These are phyloP conservation scores for Myrica gale DNA, from an alignment of 306 rosid genomes.

Conservation along the genomic window DNA sequence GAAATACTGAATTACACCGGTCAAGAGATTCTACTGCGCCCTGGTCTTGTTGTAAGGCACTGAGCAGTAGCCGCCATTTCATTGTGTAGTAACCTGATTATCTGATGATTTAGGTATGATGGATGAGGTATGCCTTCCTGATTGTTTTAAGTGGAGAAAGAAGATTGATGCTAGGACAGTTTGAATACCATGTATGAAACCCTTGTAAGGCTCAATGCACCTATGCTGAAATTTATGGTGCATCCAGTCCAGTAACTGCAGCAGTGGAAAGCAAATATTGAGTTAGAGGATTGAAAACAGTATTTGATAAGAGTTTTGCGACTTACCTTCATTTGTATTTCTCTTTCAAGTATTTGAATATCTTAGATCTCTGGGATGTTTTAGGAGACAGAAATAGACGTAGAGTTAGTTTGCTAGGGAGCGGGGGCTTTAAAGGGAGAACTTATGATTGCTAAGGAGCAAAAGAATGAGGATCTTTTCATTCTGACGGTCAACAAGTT, in stretches of 20 bases:
- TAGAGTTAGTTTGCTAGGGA: slow-evolving; percentile 39
- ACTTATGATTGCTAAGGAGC: slow-evolving; percentile 36
- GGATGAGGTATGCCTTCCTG: slow-evolving; percentile 20
- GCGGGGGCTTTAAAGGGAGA: slow-evolving; percentile 21
- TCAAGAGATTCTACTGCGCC: background rate
- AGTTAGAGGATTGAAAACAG: slow-evolving; percentile 32
- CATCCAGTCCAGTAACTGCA: slow-evolving; percentile 91
- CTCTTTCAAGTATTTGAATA: slow-evolving; percentile 37
- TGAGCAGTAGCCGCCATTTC: background rate
- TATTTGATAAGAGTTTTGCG: slow-evolving; percentile 28
- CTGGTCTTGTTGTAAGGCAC: background rate
- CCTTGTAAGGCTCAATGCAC: slow-evolving; percentile 62
- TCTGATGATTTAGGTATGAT: background rate
- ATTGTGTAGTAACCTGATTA: background rate
- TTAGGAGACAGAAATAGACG: slow-evolving; percentile 35
- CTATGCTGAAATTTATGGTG: slow-evolving; percentile 69
- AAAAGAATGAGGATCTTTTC: slow-evolving; percentile 32
- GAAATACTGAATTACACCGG: background rate
- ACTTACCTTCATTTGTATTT: slow-evolving; percentile 75
- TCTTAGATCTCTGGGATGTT: slow-evolving; percentile 32
- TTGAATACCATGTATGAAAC: slow-evolving; percentile 60
- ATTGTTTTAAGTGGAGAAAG: slow-evolving; percentile 21
- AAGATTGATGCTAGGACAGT: slow-evolving; percentile 24
- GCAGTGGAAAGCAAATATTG: slow-evolving; percentile 34
- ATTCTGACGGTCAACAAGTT: slow-evolving; percentile 39